Evolutionary conservation across 2,329 filamentous ascomycete species (phyloP).

Genomic region (Colletotrichum endophyticum): DNA sequence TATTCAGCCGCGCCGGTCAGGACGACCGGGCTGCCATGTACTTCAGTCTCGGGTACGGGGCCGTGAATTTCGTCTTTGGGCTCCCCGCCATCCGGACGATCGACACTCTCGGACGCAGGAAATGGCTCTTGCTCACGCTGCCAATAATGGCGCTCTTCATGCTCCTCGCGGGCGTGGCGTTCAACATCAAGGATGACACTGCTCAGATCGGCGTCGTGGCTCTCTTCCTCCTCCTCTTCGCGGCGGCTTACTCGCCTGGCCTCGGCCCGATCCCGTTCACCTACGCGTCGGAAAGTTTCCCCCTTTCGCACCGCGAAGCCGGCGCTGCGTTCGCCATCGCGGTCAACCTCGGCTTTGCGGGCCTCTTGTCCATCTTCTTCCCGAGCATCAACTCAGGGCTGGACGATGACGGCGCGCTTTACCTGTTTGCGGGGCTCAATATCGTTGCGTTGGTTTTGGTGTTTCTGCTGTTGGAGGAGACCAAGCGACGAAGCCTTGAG

Average conservation of each 20-base stretch:
- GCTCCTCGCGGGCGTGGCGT: slow-evolving; percentile 40
- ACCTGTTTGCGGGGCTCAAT: slow-evolving; percentile 52
- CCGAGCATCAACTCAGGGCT: slow-evolving; percentile 33
- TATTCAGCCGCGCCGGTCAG: slow-evolving; percentile 28
- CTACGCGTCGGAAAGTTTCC: slow-evolving; percentile 55
- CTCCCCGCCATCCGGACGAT: slow-evolving; percentile 45
- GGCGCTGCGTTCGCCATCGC: slow-evolving; percentile 53
- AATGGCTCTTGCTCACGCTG: slow-evolving; percentile 46
- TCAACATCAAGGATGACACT: slow-evolving; percentile 22
- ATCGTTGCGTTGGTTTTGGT: slow-evolving; percentile 49
- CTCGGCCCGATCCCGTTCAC: slow-evolving; percentile 54
- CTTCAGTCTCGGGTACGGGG: slow-evolving; percentile 39
- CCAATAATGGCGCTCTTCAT: slow-evolving; percentile 49
- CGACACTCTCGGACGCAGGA: slow-evolving; percentile 44
- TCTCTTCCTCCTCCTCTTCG: slow-evolving; percentile 44
- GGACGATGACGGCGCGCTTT: slow-evolving; percentile 39
- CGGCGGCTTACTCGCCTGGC: slow-evolving; percentile 45
- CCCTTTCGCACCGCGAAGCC: slow-evolving; percentile 53
- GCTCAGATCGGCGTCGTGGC: slow-evolving; percentile 34
- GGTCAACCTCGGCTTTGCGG: slow-evolving; percentile 52
- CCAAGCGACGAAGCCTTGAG: slow-evolving; percentile 42
- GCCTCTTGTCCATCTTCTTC: slow-evolving; percentile 48
- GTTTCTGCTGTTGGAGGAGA: slow-evolving; percentile 49
- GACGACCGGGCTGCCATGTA: slow-evolving; percentile 27
- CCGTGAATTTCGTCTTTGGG: slow-evolving; percentile 46